These are phyloP conservation scores for Crithidia bombi DNA, from an alignment of 208 protist species.

Conservation along the genomic window DNA sequence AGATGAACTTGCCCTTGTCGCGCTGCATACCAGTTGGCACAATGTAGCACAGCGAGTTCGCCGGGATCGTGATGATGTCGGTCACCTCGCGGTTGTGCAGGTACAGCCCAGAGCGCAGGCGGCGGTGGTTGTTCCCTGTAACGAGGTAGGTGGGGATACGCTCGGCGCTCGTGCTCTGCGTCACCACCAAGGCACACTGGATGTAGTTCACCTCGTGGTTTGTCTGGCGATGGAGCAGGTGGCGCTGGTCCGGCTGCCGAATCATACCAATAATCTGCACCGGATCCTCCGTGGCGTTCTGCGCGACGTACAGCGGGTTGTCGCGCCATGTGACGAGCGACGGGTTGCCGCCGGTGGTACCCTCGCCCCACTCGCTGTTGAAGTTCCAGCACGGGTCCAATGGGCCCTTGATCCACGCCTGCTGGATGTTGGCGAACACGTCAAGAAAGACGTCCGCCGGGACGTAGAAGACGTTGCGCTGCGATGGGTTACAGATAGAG, in stretches of 20 bases:
- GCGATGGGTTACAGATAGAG: conserved; percentile 27
- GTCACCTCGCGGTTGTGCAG: conserved; percentile 66
- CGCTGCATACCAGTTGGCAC: conserved; percentile 66
- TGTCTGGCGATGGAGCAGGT: conserved; percentile 65
- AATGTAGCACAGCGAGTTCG: conserved; percentile 81
- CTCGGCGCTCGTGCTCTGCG: conserved; percentile 40
- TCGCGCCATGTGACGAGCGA: conserved; percentile 68
- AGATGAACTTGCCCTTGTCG: conserved; percentile 79
- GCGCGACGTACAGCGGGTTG: conserved; percentile 75
- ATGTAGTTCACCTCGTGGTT: conserved; percentile 78
- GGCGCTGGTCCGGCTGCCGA: conserved; percentile 79
- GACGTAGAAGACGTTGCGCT: conserved; percentile 66
- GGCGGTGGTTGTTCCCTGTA: conserved; percentile 83
- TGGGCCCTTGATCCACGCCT: conserved; percentile 47
- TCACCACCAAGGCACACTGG: conserved; percentile 65
- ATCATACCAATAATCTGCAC: conserved; percentile 78
- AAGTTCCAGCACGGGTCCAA: conserved; percentile 57
- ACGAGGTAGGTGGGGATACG: conserved; percentile 76
- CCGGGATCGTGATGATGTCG: conserved; percentile 68
- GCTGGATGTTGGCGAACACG: conserved; percentile 56
- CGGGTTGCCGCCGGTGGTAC: conserved; percentile 67
- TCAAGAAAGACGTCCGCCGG: conserved; percentile 60
- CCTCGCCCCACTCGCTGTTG: conserved; percentile 75
- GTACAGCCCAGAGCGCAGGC: conserved; percentile 62
- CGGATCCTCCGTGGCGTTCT: conserved; percentile 50